Percentiles rank a stretch among this genome's conserved stretches.
Evolutionary conservation across 1,284 basidiomycete species (phyloP).

Genomic region (Laetiporus sulphureus): DNA sequence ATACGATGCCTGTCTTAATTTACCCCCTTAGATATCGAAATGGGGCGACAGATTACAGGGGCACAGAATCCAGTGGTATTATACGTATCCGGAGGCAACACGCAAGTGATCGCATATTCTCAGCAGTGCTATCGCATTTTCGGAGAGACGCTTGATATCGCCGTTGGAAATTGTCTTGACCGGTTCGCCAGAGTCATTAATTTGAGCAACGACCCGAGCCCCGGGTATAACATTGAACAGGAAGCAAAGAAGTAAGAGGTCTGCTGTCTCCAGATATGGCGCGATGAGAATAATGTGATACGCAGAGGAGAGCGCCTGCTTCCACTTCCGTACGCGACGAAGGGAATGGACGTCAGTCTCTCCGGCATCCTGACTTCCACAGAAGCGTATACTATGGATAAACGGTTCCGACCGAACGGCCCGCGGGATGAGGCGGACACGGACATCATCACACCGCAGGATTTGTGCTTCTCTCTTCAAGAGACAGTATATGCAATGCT

Average conservation of each 20-base stretch:
- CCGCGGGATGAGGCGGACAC: constrained; percentile 33
- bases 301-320: constrained; percentile 69
- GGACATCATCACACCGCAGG: constrained; percentile 86
- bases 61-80: constrained; percentile 95
- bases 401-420: constrained; percentile 53
- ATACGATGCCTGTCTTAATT: neutral
- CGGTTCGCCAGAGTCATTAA: constrained; percentile 96
- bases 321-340: constrained; percentile 90
- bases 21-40: constrained; percentile 82
- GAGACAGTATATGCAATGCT: constrained; percentile 99
- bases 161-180: constrained; percentile 97
- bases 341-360: constrained; percentile 97
- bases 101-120: constrained; percentile 98
- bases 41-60: constrained; percentile 93
- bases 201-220: constrained; percentile 92
- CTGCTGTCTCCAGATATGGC: neutral
- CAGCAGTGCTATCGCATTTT: constrained; percentile 97
- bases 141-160: constrained; percentile 98
- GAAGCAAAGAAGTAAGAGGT: constrained; percentile 78
- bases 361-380: constrained; percentile 88
- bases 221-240: constrained; percentile 98
- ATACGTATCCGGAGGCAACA: constrained; percentile 98
- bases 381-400: constrained; percentile 84
- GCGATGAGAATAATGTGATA: neutral
- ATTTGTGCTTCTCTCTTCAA: constrained; percentile 95